Base-by-base conservation (phyloP, 2,329 filamentous ascomycete genomes). In the Colletotrichum karsti region DNA sequence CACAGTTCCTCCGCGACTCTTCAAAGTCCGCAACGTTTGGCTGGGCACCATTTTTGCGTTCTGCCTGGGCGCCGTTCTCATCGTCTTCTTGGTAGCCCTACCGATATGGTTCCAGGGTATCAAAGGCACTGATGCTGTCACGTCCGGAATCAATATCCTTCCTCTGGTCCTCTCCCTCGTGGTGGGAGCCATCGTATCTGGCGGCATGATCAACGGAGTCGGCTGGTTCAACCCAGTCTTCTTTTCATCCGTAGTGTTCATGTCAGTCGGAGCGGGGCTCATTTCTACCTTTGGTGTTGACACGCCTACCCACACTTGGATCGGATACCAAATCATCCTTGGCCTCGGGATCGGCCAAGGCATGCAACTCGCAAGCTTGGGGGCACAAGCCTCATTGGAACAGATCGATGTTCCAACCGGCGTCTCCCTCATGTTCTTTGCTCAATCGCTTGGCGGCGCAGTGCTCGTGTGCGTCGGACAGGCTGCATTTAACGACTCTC, bases 381-480 rank as follows among this genome's bases (percentile, higher is more conserved):
- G 81, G 4, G 82, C 79, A 0, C 83, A 85, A 67, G 81, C 81
- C 0, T 82, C 84, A 1, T 74, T 86, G 4, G 72, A 72, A 5
- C 70, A 76, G n/a, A 74, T 75, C 1, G 82, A 86, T 54, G 80
- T 85, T 18, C 79, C 83, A 3, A 81, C 80, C 15, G 83, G 82
- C 10, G 82, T 81, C 10, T 81, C 84, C 1, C 73, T 79, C 18
- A 78, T 84, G 50, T 78, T 86, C 48, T 86, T 87, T 37, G 26
- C 74, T 18, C 82, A 84, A 72, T 79, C 78, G 0, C 73, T 85
- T 1, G 81, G 80, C 22, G 80, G 81, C 12, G 76, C 81, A 3
- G 73, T 88, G 2, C 88, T 88, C 67, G 80, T 89, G 28, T 82
- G 81, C 4, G 79, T 86, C 20, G 85, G 77, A 1, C 81, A 88